Evolutionary conservation across 495 filamentous ascomycete genomes (phyloP).

Genomic region (Massariosphaeria phaeospora): DNA sequence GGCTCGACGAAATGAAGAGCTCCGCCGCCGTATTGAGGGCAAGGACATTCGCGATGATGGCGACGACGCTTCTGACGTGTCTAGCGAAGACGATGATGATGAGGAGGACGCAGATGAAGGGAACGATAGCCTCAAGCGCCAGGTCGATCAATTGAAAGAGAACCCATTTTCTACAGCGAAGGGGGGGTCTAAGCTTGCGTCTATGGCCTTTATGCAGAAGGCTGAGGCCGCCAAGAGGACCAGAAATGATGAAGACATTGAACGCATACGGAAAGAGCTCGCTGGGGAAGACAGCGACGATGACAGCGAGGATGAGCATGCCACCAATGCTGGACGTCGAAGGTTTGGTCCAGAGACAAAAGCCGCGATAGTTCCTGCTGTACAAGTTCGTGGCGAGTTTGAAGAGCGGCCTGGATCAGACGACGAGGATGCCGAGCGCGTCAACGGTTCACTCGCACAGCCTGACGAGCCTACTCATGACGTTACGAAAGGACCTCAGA

Average conservation of each 20-base stretch:
- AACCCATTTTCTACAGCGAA: slow-evolving; percentile 36
- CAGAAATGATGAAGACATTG: slow-evolving; percentile 76
- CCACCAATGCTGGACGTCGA: slow-evolving; percentile 34
- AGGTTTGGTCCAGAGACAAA: slow-evolving; percentile 39
- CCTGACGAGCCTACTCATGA: not conserved
- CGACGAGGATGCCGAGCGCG: slow-evolving; percentile 43
- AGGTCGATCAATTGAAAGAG: slow-evolving; percentile 56
- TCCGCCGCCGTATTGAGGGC: slow-evolving; percentile 79
- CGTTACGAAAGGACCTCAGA: not conserved
- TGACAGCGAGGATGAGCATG: slow-evolving; percentile 40
- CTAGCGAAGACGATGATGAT: slow-evolving; percentile 55
- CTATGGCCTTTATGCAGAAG: slow-evolving; percentile 89
- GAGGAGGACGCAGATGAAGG: slow-evolving; percentile 52
- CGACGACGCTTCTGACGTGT: slow-evolving; percentile 46
- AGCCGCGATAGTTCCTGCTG: not conserved
- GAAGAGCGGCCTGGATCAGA: slow-evolving; percentile 57
- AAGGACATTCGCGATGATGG: slow-evolving; percentile 50
- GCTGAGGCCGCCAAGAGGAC: slow-evolving; percentile 72
- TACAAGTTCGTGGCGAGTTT: slow-evolving; percentile 48
- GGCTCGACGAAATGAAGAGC: slow-evolving; percentile 78
- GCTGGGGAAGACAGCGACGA: slow-evolving; percentile 44
- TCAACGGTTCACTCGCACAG: slow-evolving; percentile 35
- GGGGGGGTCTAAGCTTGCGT: slow-evolving; percentile 56
- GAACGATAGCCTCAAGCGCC: slow-evolving; percentile 48
- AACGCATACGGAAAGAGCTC: slow-evolving; percentile 67